phyloP scores from a whole-genome alignment of 1,284 basidiomycete genomes.

The Puccinia brachypodii region DNA sequence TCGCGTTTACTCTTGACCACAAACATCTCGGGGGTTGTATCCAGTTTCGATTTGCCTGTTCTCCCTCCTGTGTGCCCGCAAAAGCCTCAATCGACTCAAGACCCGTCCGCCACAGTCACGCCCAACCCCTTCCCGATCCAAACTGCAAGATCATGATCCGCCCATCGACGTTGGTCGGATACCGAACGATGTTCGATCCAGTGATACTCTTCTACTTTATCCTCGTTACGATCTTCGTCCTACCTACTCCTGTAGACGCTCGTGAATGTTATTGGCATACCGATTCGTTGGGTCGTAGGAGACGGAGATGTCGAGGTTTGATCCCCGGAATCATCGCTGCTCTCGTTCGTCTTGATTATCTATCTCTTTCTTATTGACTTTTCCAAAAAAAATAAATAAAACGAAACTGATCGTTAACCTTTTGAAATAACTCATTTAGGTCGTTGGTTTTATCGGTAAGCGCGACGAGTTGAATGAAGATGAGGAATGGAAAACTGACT shows the following conservation, averaged over 20 bases:
- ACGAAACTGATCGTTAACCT: neutral
- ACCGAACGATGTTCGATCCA: neutral
- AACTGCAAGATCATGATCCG: too few species aligned
- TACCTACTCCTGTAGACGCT: neutral
- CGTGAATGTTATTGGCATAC: slow-evolving; percentile 34
- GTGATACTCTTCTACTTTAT: neutral
- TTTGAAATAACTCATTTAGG: neutral
- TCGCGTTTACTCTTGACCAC: too few species aligned
- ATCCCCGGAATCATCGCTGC: slow-evolving; percentile 30
- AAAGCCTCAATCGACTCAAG: too few species aligned
- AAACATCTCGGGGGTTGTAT: too few species aligned
- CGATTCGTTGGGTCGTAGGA: slow-evolving; percentile 18
- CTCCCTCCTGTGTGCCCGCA: too few species aligned
- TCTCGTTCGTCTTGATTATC: slow-evolving; percentile 13
- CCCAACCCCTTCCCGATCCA: too few species aligned
- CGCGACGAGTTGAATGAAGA: neutral
- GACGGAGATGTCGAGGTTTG: slow-evolving; percentile 31
- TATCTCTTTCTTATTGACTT: neutral
- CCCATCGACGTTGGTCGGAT: neutral
- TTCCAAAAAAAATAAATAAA: too few species aligned
- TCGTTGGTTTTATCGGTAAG: slow-evolving; percentile 28
- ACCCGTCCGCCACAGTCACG: too few species aligned
- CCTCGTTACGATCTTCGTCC: neutral
- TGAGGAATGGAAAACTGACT: neutral
- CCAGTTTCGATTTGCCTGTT: too few species aligned